Percentiles rank a stretch among this genome's conserved stretches.
phyloP scores from a whole-genome alignment of 2,329 filamentous ascomycete genomes.

The Daldinia sp. region DNA sequence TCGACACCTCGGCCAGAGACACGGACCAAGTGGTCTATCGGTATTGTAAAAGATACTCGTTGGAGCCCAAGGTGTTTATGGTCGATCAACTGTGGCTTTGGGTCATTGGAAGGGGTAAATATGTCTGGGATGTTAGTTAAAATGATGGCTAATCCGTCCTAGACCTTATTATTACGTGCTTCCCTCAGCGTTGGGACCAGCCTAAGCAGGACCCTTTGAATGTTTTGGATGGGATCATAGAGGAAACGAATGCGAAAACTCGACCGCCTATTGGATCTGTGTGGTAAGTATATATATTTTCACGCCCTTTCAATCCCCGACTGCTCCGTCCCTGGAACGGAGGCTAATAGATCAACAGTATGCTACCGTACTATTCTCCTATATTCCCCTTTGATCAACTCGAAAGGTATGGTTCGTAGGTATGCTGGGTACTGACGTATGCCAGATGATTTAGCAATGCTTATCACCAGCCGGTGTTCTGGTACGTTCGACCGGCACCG shows the following conservation, averaged over 20 bases:
- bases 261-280: conserved; percentile 66
- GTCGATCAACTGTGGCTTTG: conserved; percentile 75
- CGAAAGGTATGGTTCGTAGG: background rate
- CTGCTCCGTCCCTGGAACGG: background rate
- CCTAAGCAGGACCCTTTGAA: conserved; percentile 69
- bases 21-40: conserved; percentile 71
- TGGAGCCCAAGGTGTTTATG: conserved; percentile 70
- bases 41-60: conserved; percentile 53
- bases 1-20: conserved; percentile 67
- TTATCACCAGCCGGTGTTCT: conserved; percentile 67
- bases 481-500: conserved; percentile 68
- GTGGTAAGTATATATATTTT: conserved; percentile 42
- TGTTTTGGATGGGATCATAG: conserved; percentile 68
- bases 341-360: conserved; percentile 26
- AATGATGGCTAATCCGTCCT: conserved; percentile 23
- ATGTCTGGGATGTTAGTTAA: background rate
- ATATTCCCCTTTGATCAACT: background rate
- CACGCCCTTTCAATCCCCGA: too few species aligned
- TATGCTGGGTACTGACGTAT: conserved; percentile 7
- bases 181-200: conserved; percentile 66
- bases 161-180: conserved; percentile 67
- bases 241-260: conserved; percentile 71
- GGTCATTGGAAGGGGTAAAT: conserved; percentile 58
- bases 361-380: conserved; percentile 1
- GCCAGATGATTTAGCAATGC: conserved; percentile 64